Base-by-base conservation (phyloP, 2,329 filamentous ascomycete species). In the Monilinia fructigena region DNA sequence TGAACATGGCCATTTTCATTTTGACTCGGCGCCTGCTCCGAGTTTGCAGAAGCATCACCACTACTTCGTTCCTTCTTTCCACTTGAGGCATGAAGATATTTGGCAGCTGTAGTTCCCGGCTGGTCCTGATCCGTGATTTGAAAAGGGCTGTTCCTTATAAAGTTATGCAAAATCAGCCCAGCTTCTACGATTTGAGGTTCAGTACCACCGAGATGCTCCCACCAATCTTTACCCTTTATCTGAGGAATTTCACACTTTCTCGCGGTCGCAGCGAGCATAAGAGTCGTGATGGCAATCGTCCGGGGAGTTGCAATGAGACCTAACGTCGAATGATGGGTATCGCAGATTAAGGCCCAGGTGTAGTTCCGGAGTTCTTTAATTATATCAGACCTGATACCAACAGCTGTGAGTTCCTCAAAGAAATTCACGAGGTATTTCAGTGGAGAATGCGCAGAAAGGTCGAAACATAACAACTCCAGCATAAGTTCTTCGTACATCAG, bases 261-360 rank as follows among this genome's bases (percentile, higher is more conserved):
- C 73, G 93, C 89, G 54, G 88, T 87, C 67, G 91, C 90, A 7
- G 91, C 92, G 68, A 94, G 95, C 79, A 96, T 97, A 35, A 99
- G 85, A 23, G 93, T 89, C 35, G 88, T 89, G 42, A 94, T 90
- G 20, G 94, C 93, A 63, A 98, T 91, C 50, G 92, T 91, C 52
- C 88, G 86, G 20, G 92, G 86, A 26, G 87, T 86, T 77, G 93
- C 90, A 40, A 96, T 82, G 3, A 99, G 83, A 68, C 93, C 96
- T 59, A 98, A 82, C 52, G 89, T 86, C 0, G 94, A 98, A 68
- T 94, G 86, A 70, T 88, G 91, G 26, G 90, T 90, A 78, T 99
- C 95, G 76, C 96, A 97, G 70, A 96, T 87, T 74, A 97, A 98
- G 0, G 92, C 90, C 93, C 95, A 98, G 0, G 92, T 90, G 0